Conservation (phyloP, 2,329 filamentous ascomycete genomes). For the Sarocladium strictum region DNA sequence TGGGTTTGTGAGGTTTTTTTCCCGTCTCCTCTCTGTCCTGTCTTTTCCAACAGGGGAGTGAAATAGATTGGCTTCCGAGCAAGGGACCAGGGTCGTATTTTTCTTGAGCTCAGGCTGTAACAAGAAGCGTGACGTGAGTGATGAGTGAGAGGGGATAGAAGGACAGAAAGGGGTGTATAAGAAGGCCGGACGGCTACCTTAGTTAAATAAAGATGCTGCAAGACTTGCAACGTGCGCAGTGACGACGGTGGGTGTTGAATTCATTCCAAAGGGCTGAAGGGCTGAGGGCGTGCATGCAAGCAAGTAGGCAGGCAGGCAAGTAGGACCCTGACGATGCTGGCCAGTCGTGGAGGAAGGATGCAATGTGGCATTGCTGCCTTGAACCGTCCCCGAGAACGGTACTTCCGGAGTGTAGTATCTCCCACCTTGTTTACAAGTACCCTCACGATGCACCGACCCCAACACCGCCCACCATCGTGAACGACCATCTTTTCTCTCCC, state of each 20-base stretch:
- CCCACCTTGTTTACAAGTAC: background rate
- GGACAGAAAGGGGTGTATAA: background rate
- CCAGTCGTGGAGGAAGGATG: background rate
- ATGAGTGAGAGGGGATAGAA: background rate
- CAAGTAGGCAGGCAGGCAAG: background rate
- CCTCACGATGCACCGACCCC: background rate
- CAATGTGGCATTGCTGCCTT: conserved; percentile 7
- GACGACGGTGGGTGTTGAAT: too few species aligned
- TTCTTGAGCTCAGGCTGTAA: background rate
- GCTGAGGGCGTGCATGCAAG: background rate
- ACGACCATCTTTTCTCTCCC: background rate
- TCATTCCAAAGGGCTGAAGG: background rate
- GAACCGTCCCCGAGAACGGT: background rate
- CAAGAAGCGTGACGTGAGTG: background rate
- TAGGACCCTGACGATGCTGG: background rate
- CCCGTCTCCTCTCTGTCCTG: background rate
- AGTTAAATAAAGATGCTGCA: too few species aligned
- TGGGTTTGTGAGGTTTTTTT: conserved; percentile 2
- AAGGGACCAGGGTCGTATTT: background rate
- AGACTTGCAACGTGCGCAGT: too few species aligned
- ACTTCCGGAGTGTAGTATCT: background rate
- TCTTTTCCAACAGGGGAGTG: background rate
- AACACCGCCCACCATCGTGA: background rate
- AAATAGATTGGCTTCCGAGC: conserved; percentile 8
- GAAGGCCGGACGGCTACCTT: too few species aligned